Conservation (phyloP, 1,284 basidiomycete genomes). For the Cryptococcus floricola region DNA sequence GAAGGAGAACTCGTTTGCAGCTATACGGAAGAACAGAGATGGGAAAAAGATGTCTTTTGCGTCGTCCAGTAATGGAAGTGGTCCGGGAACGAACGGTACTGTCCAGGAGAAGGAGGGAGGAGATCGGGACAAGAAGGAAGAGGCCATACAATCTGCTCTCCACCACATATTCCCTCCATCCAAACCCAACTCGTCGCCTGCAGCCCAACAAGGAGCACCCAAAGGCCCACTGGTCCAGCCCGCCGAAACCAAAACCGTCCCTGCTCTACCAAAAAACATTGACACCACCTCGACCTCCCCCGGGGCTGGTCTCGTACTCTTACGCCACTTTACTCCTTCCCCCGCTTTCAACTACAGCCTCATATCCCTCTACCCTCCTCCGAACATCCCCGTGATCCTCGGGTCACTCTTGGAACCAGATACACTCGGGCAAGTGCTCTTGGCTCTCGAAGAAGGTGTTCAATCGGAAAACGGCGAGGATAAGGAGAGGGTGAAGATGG, state of each 20-base stretch:
- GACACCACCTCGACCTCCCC: slow-evolving; percentile 23
- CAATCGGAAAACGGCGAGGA: neutral
- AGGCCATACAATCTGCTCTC: neutral
- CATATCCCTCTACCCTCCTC: slow-evolving; percentile 23
- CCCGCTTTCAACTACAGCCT: slow-evolving; percentile 8
- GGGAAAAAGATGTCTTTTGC: slow-evolving; percentile 20
- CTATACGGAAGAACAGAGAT: slow-evolving; percentile 21
- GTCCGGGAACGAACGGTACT: too few species aligned
- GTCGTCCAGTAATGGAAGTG: neutral
- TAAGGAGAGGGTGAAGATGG: slow-evolving; percentile 7
- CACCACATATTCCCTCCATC: slow-evolving; percentile 1
- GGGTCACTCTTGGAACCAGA: slow-evolving; percentile 41
- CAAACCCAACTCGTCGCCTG: neutral
- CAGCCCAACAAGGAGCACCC: neutral
- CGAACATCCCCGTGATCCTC: slow-evolving; percentile 22
- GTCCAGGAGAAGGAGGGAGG: too few species aligned
- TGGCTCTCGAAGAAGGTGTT: slow-evolving; percentile 13
- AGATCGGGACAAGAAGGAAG: neutral
- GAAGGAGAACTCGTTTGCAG: slow-evolving; percentile 21
- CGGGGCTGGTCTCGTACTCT: slow-evolving; percentile 34
- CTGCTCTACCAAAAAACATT: slow-evolving; percentile 10
- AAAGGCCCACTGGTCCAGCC: too few species aligned
- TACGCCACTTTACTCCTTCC: slow-evolving; percentile 19
- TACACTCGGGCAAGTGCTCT: slow-evolving; percentile 28
- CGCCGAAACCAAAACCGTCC: neutral